Base-by-base conservation (phyloP, 345 rosid species). In the Eucalyptus cloeziana region DNA sequence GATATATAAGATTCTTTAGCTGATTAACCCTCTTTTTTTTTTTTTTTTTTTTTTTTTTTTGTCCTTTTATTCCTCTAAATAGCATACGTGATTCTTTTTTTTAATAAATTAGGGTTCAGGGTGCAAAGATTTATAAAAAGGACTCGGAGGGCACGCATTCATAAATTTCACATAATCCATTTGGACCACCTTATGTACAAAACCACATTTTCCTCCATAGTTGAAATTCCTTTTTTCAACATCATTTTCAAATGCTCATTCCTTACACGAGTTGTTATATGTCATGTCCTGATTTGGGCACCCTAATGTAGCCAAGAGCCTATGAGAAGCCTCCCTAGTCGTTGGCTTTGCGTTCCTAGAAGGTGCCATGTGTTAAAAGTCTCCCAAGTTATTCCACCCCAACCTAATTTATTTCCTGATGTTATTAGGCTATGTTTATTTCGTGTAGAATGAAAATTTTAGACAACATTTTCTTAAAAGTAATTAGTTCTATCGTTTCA, bases 401-500 rank as follows among this genome's bases (percentile, higher is more conserved):
- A 33, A 10, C 44, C 81, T 33, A 3, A 3, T 33, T 21, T 19
- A 17, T 71, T 17, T 19, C 4, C 0, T 33, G 11, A 9, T 3
- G 7, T 17, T 33, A 17, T 33, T 71, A 16, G 13, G 24, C 10
- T 52, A 1, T 31, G 3, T 16, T 15, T 67, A 76, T 31, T 19
- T 52, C 10, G 6, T 8, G 37, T 31, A 31, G 19, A 8, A 15
- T 67, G 12, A 16, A 67, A 15, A 4, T 16, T 16, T 31, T 67
- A 5, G 3, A 67, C 16, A 31, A 4, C 0, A 16, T 31, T 8
- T 31, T 31, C 10, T 15, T 31, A 7, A 31, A 67, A 67, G 37
- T 31, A 31, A 31, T 64, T 16, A 10, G 3, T 31, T 16, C 0
- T 16, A 31, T 31, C 4, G 0, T 37, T 31, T 31, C 2, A 67